Evolutionary conservation across 1,284 basidiomycete species (phyloP).

Genomic region (Rhodotorula sp.): DNA sequence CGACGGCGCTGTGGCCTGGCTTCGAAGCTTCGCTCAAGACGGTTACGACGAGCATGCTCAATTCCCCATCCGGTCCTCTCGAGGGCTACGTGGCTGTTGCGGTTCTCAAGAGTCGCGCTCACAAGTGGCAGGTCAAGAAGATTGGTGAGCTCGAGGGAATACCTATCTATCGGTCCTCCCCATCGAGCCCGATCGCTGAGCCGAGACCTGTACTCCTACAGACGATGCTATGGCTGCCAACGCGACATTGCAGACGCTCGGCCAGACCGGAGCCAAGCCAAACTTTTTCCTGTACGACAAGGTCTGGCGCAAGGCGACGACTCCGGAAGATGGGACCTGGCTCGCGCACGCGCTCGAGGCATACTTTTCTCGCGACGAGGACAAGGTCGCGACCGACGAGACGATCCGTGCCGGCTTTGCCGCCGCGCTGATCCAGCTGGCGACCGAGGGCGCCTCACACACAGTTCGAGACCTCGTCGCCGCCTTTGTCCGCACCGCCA

Average conservation of each 20-base stretch:
- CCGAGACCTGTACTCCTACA: background rate
- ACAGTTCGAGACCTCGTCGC: constrained; percentile 58
- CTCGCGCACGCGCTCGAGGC: constrained; percentile 66
- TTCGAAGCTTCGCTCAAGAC: constrained; percentile 70
- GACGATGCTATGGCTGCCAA: constrained; percentile 45
- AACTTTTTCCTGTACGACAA: constrained; percentile 84
- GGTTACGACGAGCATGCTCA: constrained; percentile 61
- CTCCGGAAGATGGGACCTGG: constrained; percentile 71
- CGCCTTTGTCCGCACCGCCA: constrained; percentile 52
- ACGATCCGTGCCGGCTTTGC: constrained; percentile 62
- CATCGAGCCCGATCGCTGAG: too few species aligned
- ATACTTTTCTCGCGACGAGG: constrained; percentile 56
- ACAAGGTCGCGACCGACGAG: constrained; percentile 60
- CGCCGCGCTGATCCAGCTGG: constrained; percentile 65
- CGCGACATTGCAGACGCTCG: constrained; percentile 47
- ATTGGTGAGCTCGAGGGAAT: constrained; percentile 19
- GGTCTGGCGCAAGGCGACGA: constrained; percentile 69
- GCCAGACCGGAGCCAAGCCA: constrained; percentile 60
- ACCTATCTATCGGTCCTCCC: background rate
- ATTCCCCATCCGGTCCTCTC: constrained; percentile 62
- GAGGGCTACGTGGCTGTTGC: constrained; percentile 80
- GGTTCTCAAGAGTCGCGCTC: constrained; percentile 63
- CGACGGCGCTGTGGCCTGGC: constrained; percentile 58
- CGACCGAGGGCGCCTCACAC: constrained; percentile 59
- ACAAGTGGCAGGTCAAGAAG: constrained; percentile 29